Evolutionary conservation across 1,284 basidiomycete genomes (phyloP), one percentile per base, ranked within the genome.

Genomic region (Singerocomus inundabilis): DNA sequence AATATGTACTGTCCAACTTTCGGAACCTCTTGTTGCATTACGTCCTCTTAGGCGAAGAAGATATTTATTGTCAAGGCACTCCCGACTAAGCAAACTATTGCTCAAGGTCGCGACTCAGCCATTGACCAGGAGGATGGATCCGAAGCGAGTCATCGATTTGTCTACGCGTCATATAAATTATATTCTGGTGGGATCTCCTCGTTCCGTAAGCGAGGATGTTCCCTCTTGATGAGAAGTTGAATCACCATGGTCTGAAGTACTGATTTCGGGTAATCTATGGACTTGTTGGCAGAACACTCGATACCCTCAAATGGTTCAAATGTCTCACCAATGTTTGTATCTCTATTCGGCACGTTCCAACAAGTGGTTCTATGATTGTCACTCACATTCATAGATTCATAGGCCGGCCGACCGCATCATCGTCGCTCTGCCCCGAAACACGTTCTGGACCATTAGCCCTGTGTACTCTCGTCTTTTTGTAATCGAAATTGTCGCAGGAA

Each of bases 391-490:
- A 59, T 16, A 29, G 29, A 35, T 48, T 66, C 24, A 18, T 44
- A 88, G 86, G 84, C 4, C 21, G 21, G 21, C 21, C 21, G 21
- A 4, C 21, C 57, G 81, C 24, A 78, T 79, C 12, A 84, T 88
- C 57, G 81, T 84, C 18, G 50, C 76, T 9, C 70, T 88, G n/a
- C 72, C 87, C 26, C 80, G 77, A 69, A 86, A 84, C 61, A 85
- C 82, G 4, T 77, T 86, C 58, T 76, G 81, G n/a, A 73, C 85
- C 41, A 68, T 88, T 32, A 71, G 73, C n/a, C 78, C 78, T 21
- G 77, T 77, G 25, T 75, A 83, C 56, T 67, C 72, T 49, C 58
- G 59, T 30, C 57, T 45, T 34, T 44, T 41, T 32, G 41, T 36
- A 9, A 29, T 39, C 38, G 54, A 37, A 36, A n/a, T 44, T 37